Conservation (phyloP, 2,329 filamentous ascomycete species). For the Bipolaris sorokiniana region DNA sequence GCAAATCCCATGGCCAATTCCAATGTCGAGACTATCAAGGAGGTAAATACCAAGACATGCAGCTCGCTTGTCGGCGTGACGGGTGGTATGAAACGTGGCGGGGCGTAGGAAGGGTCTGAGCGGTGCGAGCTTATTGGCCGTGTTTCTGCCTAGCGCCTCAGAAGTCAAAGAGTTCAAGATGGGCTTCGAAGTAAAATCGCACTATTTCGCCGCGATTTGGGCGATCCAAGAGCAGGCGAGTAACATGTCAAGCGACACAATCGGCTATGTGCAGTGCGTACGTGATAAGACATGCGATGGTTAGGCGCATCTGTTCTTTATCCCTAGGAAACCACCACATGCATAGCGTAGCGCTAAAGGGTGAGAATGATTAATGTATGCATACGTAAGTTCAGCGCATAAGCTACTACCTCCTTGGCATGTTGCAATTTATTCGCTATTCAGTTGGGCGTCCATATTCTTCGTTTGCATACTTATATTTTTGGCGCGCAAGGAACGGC, state of each 20-base stretch:
- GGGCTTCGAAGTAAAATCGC: not conserved
- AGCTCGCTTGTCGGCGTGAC: not conserved
- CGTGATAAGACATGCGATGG: not conserved
- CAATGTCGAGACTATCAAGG: not conserved
- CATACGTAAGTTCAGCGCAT: not conserved
- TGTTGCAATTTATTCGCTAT: slow-evolving; percentile 3
- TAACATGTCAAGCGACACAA: not conserved
- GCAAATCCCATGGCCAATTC: slow-evolving; percentile 14
- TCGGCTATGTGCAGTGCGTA: not conserved
- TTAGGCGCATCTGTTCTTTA: not conserved
- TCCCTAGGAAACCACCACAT: not conserved
- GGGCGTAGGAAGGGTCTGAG: not conserved
- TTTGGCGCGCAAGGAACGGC: not conserved
- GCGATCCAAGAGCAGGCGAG: not conserved
- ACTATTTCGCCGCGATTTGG: not conserved
- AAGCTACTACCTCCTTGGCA: not conserved
- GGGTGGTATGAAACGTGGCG: slow-evolving; percentile 7
- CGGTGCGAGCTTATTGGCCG: not conserved
- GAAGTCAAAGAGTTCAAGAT: not conserved
- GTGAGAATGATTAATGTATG: not conserved
- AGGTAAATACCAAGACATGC: slow-evolving; percentile 1
- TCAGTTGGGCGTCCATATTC: not conserved
- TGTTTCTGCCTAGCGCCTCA: not conserved
- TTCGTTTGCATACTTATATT: not conserved
- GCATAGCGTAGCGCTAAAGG: not conserved